phyloP scores from a whole-genome alignment of 2,329 filamentous ascomycete genomes.

The Rhinocladiella similis region DNA sequence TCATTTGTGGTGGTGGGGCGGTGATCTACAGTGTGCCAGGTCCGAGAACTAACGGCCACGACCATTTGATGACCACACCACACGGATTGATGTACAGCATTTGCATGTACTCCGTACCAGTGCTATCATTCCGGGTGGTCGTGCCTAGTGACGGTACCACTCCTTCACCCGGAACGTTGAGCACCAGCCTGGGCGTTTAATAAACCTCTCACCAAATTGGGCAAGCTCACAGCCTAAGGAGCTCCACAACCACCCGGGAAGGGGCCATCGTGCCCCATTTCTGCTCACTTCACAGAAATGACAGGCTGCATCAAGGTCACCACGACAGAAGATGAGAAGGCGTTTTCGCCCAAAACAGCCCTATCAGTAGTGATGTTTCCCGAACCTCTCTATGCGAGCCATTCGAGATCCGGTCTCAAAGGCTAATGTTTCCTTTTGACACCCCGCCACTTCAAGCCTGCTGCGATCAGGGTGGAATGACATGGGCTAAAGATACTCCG shows the following conservation, averaged over 20 bases:
- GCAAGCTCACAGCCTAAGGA: not conserved
- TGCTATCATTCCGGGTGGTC: no score
- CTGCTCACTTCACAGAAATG: no score
- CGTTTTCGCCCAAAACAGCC: not conserved
- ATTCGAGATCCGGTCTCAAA: not conserved
- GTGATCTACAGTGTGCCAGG: slow-evolving; percentile 2
- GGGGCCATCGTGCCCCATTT: no score
- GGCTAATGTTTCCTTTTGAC: slow-evolving; percentile 11
- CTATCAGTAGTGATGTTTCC: not conserved
- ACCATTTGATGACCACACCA: not conserved
- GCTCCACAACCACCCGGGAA: no score
- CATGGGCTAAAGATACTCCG: not conserved
- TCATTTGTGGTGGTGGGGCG: not conserved
- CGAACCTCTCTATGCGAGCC: not conserved
- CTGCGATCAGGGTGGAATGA: slow-evolving; percentile 1
- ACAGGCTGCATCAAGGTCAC: not conserved
- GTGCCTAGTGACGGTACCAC: no score
- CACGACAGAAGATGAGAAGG: not conserved
- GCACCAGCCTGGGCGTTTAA: not conserved
- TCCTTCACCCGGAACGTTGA: no score
- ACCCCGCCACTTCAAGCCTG: slow-evolving; percentile 1
- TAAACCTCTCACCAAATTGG: slow-evolving; percentile 9
- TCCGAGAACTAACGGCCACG: not conserved
- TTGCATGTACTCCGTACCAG: no score
- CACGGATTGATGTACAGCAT: no score